These are phyloP conservation scores for Ballota nigra DNA, from an alignment of 257 asterid genomes.

Conservation along the genomic window DNA sequence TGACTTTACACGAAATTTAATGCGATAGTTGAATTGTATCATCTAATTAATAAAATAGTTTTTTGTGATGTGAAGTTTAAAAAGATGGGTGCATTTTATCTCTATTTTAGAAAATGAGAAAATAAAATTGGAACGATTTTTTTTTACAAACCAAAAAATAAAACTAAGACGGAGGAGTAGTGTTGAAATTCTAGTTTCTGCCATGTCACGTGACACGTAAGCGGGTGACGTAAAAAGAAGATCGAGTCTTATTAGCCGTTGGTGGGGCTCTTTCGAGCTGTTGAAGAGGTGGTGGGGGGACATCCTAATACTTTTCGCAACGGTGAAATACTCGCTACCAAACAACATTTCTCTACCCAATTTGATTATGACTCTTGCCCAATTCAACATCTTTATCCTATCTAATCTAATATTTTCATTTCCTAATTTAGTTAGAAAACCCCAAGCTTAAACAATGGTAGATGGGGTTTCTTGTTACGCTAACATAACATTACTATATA, in stretches of 20 bases:
- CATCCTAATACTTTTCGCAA: conserved; percentile 54
- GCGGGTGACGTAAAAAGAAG: not conserved
- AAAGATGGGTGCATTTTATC: too few species aligned
- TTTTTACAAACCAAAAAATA: too few species aligned
- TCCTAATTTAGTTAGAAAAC: not conserved
- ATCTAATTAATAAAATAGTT: too few species aligned
- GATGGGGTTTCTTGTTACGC: too few species aligned
- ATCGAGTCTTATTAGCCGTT: conserved; percentile 42
- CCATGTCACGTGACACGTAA: not conserved
- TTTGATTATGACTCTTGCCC: conserved; percentile 53
- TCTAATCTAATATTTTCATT: conserved; percentile 1
- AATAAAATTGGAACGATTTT: too few species aligned
- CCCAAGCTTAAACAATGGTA: conserved; percentile 15
- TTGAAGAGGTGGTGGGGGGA: conserved; percentile 42
- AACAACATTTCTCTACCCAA: conserved; percentile 42
- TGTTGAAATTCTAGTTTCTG: not conserved
- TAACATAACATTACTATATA: too few species aligned
- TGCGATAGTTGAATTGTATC: too few species aligned
- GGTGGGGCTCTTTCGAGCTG: conserved; percentile 30
- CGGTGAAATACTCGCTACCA: conserved; percentile 55
- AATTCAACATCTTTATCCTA: conserved; percentile 27
- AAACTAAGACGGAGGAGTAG: too few species aligned
- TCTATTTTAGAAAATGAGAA: too few species aligned
- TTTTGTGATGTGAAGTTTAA: too few species aligned
- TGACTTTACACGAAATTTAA: too few species aligned